phyloP scores from a whole-genome alignment of 108 stramenopile species.

The Cyclotella sp. region DNA sequence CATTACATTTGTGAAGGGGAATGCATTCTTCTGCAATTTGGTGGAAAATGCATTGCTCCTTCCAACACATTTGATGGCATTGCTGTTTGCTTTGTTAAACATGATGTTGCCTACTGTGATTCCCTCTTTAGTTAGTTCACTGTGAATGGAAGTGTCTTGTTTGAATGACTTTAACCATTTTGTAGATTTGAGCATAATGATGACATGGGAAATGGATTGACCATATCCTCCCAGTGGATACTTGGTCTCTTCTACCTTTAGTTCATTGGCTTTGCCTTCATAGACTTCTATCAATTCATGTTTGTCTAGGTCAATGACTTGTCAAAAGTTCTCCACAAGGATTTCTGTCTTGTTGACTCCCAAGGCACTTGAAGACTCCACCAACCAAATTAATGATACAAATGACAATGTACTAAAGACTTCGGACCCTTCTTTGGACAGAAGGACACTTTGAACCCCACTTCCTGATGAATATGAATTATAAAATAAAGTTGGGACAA shows the following conservation, averaged over 20 bases:
- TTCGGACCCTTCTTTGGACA: slow-evolving; percentile 98
- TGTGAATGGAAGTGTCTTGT: slow-evolving; percentile 97
- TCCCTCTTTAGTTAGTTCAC: slow-evolving; percentile 93
- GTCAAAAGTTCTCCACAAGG: slow-evolving; percentile 98
- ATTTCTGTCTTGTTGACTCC: slow-evolving; percentile 99
- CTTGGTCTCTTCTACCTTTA: slow-evolving; percentile 95
- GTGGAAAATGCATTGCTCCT: slow-evolving; percentile 97
- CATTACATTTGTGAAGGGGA: slow-evolving; percentile 98
- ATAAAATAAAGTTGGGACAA: background rate
- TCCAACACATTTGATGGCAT: slow-evolving; percentile 98
- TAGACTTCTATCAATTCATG: slow-evolving; percentile 99
- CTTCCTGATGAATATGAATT: slow-evolving; percentile 59
- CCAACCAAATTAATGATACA: too few relatives aligned
- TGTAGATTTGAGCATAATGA: slow-evolving; percentile 96
- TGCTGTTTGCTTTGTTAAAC: slow-evolving; percentile 97
- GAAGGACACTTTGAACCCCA: slow-evolving; percentile 95
- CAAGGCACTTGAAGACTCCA: too few relatives aligned
- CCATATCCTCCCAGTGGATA: slow-evolving; percentile 98
- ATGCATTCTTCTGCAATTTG: slow-evolving; percentile 99
- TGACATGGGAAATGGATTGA: slow-evolving; percentile 94
- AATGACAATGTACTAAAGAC: too few relatives aligned
- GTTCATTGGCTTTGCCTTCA: slow-evolving; percentile 96
- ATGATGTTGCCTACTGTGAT: slow-evolving; percentile 97
- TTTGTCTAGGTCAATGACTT: slow-evolving; percentile 97
- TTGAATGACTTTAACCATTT: slow-evolving; percentile 96